Evolutionary conservation across 306 rosid species (phyloP), one percentile per base, ranked within the genome.

Genomic region (Gastrolobium bilobum): DNA sequence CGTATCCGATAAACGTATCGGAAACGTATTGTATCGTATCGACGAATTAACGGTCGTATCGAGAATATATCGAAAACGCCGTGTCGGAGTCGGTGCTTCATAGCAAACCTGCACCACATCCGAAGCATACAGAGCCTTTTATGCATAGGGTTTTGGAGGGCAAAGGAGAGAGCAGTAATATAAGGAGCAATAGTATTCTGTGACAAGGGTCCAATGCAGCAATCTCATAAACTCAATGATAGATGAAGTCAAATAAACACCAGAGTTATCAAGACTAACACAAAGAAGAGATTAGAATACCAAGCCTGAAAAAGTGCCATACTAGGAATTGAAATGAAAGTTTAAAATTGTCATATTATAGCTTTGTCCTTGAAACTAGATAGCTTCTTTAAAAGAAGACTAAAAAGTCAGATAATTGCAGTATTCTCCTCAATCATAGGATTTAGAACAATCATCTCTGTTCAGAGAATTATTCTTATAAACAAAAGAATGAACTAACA

Each of bases 401-500:
- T 31, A 47, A 58, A 43, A 82, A 68, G 42, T 33, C 59, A 81
- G 77, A 68, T 42, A 39, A 70, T 50, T 8, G 71, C 53, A 48
- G 39, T 54, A 20, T 63, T 63, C 34, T 14, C 66, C 83, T 75
- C 46, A 59, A 82, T 71, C 75, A 63, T 40, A 39, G 38, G 42
- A 76, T 63, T 26, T 11, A 9, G 31, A 72, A 40, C 84, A 29
- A 73, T 44, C 39, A 51, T 33, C 54, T 68, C 77, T 79, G 43
- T 37, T 29, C 3, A 6, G 81, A 75, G 81, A 57, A 81, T 86
- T 91, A 89, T 89, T 88, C 66, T 47, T 74, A 80, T 68, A 39
- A 71, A 77, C 86, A 77, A 79, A 85, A 77, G 84, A 88, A 89
- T 73, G 75, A 66, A 80, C 72, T 76, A 82, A 86, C 75, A 61